Conservation (phyloP, 2,329 filamentous ascomycete genomes). For the Trichothecium roseum region DNA sequence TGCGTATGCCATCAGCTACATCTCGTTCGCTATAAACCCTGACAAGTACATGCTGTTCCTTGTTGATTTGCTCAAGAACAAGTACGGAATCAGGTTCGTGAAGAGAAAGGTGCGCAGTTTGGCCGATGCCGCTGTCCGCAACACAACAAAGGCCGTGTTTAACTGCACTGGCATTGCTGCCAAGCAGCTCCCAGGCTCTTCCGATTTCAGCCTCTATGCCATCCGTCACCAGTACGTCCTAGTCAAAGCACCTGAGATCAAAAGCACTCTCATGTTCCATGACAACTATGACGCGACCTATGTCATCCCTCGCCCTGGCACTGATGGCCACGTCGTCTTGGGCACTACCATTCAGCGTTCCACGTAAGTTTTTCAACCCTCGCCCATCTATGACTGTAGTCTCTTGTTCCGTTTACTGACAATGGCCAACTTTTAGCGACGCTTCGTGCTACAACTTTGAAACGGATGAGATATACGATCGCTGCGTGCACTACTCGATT, state of each 20-base stretch:
- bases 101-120: slow-evolving; percentile 17
- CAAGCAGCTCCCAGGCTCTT: slow-evolving; percentile 19
- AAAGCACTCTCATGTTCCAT: slow-evolving; percentile 25
- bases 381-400: background rate
- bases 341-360: slow-evolving; percentile 26
- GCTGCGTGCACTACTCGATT: slow-evolving; percentile 18
- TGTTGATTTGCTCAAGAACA: slow-evolving; percentile 11
- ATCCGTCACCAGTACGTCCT: slow-evolving; percentile 28
- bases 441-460: slow-evolving; percentile 23
- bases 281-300: slow-evolving; percentile 21
- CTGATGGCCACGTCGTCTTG: slow-evolving; percentile 20
- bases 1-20: slow-evolving; percentile 23
- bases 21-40: slow-evolving; percentile 24
- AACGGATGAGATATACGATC: slow-evolving; percentile 22
- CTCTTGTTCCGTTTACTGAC: background rate
- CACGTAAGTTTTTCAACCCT: slow-evolving; percentile 11
- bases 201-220: slow-evolving; percentile 26
- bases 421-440: slow-evolving; percentile 11
- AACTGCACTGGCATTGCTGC: slow-evolving; percentile 25
- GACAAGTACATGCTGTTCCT: slow-evolving; percentile 25
- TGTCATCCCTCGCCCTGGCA: slow-evolving; percentile 18
- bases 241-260: slow-evolving; percentile 18
- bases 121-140: slow-evolving; percentile 13
- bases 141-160: slow-evolving; percentile 18
- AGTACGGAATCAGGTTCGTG: slow-evolving; percentile 21